Percentiles rank a stretch among this genome's conserved stretches.
Evolutionary conservation across 2,329 filamentous ascomycete genomes (phyloP).

Genomic region (Xylaria polymorpha): DNA sequence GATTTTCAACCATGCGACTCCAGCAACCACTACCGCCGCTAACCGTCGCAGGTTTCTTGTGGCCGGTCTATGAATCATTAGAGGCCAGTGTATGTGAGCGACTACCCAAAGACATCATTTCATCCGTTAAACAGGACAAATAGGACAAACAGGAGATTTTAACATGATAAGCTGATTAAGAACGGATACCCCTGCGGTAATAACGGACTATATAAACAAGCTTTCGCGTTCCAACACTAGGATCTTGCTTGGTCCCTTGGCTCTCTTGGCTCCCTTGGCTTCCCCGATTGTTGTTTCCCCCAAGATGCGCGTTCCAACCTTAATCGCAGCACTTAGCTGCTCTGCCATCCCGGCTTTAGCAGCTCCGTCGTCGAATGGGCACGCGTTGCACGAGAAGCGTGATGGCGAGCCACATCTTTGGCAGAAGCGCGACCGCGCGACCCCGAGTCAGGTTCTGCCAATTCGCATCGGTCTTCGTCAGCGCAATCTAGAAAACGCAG

Average conservation of each 20-base stretch:
- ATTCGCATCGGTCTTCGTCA: slow-evolving; percentile 59
- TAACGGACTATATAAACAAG: slow-evolving; percentile 34
- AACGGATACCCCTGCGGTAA: background rate
- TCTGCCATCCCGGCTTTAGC: slow-evolving; percentile 27
- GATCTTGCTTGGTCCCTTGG: slow-evolving; percentile 22
- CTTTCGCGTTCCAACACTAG: slow-evolving; percentile 23
- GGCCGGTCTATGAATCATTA: no score
- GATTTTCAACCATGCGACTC: no score
- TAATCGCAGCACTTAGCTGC: slow-evolving; percentile 31
- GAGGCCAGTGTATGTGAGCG: background rate
- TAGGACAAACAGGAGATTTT: background rate
- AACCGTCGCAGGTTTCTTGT: no score
- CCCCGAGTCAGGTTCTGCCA: slow-evolving; percentile 45
- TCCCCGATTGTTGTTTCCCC: background rate
- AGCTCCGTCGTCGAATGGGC: slow-evolving; percentile 31
- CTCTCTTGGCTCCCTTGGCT: background rate
- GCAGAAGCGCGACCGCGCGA: slow-evolving; percentile 38
- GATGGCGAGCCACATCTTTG: slow-evolving; percentile 36
- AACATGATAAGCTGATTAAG: slow-evolving; percentile 7
- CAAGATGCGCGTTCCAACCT: slow-evolving; percentile 38
- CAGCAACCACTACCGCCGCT: no score
- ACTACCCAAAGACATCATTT: slow-evolving; percentile 1
- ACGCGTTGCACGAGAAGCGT: slow-evolving; percentile 41
- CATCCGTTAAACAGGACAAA: background rate
- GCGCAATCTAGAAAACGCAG: slow-evolving; percentile 58